phyloP scores from a whole-genome alignment of 2,329 filamentous ascomycete species.

The Tolypocladium album region DNA sequence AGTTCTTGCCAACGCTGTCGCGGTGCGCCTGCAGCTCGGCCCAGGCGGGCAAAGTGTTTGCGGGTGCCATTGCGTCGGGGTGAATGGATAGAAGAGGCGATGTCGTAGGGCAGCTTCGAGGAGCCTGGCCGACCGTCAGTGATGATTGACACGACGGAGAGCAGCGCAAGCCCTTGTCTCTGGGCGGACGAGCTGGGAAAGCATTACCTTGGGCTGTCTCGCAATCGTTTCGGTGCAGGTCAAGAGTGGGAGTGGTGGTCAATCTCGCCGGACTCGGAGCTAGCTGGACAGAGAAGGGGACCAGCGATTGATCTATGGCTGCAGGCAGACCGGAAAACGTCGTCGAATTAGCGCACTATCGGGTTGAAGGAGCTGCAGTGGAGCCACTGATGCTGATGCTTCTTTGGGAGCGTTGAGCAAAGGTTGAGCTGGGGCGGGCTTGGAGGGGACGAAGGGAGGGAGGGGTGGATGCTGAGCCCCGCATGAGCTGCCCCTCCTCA shows the following conservation, averaged over 20 bases:
- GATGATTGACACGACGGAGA: not conserved
- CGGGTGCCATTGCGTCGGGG: slow-evolving; percentile 54
- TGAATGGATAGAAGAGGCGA: not conserved
- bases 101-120: not conserved
- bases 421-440: not conserved
- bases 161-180: not conserved
- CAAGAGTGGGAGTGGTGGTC: not conserved
- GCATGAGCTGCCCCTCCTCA: not conserved
- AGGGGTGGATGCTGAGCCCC: not conserved
- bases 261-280: not conserved
- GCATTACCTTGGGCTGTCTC: not conserved
- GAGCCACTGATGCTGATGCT: not conserved
- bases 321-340: not conserved
- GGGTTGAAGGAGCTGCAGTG: not conserved
- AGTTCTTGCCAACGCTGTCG: slow-evolving; percentile 73
- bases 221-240: not conserved
- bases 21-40: slow-evolving; percentile 85
- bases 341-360: not conserved
- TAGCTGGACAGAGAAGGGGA: not conserved
- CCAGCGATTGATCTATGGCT: not conserved
- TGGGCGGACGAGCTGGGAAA: not conserved
- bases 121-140: not conserved
- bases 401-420: not conserved
- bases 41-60: slow-evolving; percentile 80
- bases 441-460: not conserved